Base-by-base conservation (phyloP, 208 protist species). In the Crithidia acanthocephali region DNA sequence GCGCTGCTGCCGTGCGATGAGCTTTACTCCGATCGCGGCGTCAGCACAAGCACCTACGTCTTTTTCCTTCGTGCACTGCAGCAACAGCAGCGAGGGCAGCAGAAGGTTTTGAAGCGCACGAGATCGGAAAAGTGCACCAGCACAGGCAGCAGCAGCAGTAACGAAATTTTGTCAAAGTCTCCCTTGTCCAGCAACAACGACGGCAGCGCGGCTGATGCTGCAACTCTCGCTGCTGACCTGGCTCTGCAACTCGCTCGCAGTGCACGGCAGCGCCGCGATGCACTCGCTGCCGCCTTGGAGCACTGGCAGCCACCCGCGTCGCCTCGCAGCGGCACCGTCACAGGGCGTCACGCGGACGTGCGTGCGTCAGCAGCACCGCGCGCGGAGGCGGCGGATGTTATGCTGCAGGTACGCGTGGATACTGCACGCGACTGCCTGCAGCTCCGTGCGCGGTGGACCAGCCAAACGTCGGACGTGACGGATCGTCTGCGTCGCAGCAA, bases 1-100 rank as follows among this genome's bases (percentile, higher is more conserved):
- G 60, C 84, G 15, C 70, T 93, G 23, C 48, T 93, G 56, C 87
- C 87, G 20, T 83, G 74, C 23, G 87, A 90, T 51, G 87, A 93
- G 74, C 59, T 81, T 25, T 79, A 72, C 69, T 68, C 57, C 42
- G n/a, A 68, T 8, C 84, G 84, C 9, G 87, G 80, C 15, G 81
- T 85, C 8, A 86, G 72, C 47, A 80, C 80, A n/a, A 79, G 81
- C 28, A 45, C 83, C 20, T 93, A 80, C 47, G 64, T 87, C 35
- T 67, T 85, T 22, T 74, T 84, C 45, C 74, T 87, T 3, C 77
- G 81, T 23, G 81, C 72, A 0, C 10, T 76, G 0, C 67, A 78
- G 55, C 40, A 51, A 13, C 48, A 61, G 50, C 47, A 47, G 20
- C 42, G 22, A 13, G 16, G 11, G 35, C 35, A 40, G 47, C 8